phyloP scores from a whole-genome alignment of 2,329 filamentous ascomycete genomes.

The Hypoxylon sp. region DNA sequence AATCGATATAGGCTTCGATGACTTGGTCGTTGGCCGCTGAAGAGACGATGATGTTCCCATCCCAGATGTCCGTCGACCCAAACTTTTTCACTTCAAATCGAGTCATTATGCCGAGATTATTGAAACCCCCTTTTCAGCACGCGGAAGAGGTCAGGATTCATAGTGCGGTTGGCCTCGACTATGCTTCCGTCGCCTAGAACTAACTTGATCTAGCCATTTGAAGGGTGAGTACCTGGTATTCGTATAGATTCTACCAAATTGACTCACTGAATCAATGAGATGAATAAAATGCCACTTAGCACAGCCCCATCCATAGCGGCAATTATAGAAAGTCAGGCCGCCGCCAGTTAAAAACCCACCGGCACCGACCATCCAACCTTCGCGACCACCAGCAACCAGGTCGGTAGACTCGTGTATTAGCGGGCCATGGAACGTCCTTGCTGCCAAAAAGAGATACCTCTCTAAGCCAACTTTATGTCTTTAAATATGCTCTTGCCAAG shows the following conservation, averaged over 20 bases:
- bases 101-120: constrained; percentile 38
- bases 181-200: constrained; percentile 34
- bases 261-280: neutral
- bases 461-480: no score
- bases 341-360: constrained; percentile 45
- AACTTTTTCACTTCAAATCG: constrained; percentile 37
- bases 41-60: constrained; percentile 20
- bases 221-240: neutral
- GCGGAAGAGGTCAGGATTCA: constrained; percentile 31
- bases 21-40: constrained; percentile 8
- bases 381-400: constrained; percentile 32
- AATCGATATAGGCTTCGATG: constrained; percentile 38
- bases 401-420: constrained; percentile 2
- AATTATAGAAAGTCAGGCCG: constrained; percentile 32
- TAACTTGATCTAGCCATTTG: constrained; percentile 28
- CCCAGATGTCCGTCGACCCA: constrained; percentile 27
- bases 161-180: constrained; percentile 30
- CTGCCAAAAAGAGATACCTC: neutral
- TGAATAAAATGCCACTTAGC: constrained; percentile 18
- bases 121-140: constrained; percentile 34
- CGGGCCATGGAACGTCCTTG: constrained; percentile 11
- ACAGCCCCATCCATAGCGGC: constrained; percentile 29
- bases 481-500: no score
- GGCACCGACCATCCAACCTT: constrained; percentile 40
- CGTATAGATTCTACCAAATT: neutral